Evolutionary conservation across 305 asterid species (phyloP), one percentile per base, ranked within the genome.

Genomic region (Fraxinus baroniana): DNA sequence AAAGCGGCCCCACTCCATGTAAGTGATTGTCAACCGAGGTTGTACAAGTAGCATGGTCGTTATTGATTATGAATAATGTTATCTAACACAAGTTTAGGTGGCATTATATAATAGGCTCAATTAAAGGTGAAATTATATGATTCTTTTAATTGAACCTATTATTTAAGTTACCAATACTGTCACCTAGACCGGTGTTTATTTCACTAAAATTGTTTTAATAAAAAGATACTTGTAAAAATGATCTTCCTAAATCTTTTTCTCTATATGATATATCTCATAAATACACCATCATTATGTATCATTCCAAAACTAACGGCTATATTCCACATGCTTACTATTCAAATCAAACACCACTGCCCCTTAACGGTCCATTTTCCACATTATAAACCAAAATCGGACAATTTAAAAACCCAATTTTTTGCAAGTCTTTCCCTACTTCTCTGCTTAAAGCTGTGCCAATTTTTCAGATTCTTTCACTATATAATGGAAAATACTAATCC

Each of bases 341-440:
- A 44, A 44, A 44, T 49, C 20, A 49, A 15, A 17, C 20, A 49
- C 18, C 2, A 15, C 7, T 49, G 76, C 79, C 82, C 64, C 85
- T 79, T 80, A 90, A 90, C 92, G 92, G 91, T 91, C 86, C 81
- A 68, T 83, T 87, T 88, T 80, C 76, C 4, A 41, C 60, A 52
- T 49, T 49, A 49, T 78, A 66, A 36, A 39, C 74, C 36, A 46
- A 80, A 80, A 28, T 64, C 84, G 24, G 22, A 52, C 75, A 32
- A 26, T 22, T 35, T 35, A 35, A 35, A 32, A 35, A 5, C 55
- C 72, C 80, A 1, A 52, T 10, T 52, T 18, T 9, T 36, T 77
- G 60, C 76, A 49, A 17, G 26, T 57, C 39, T 60, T 20, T 32
- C 64, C 18, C 64, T 75, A 44, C 15, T 44, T 44, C 15, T 41